These are phyloP conservation scores for Crithidia mellificae DNA, from an alignment of 208 protist genomes.

Conservation along the genomic window DNA sequence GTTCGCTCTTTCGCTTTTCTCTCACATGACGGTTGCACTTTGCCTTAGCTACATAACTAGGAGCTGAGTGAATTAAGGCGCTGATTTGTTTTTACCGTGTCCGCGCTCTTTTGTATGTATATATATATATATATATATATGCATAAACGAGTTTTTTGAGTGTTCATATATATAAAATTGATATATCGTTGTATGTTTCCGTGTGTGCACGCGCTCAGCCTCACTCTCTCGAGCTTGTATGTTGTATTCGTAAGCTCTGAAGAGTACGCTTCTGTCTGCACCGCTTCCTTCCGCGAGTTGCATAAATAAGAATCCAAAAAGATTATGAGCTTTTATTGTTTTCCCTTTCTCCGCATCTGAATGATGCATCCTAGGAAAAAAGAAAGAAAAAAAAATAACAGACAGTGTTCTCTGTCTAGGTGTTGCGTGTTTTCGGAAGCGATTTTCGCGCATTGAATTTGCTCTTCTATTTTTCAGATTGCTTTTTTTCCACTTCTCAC, in stretches of 20 bases:
- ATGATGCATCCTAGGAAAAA: neutral
- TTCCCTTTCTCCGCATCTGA: neutral
- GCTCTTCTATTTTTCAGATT: neutral
- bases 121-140: conserved; percentile 4
- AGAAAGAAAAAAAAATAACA: too few species aligned
- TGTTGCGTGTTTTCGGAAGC: neutral
- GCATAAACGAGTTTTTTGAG: too few species aligned
- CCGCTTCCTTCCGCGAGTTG: neutral
- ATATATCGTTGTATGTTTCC: neutral
- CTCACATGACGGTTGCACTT: neutral
- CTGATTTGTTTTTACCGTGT: neutral
- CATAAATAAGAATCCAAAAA: conserved; percentile 3
- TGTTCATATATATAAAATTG: conserved; percentile 9
- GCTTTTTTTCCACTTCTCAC: neutral
- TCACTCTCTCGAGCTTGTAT: too few species aligned
- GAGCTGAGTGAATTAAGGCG: neutral
- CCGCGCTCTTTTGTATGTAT: conserved; percentile 10
- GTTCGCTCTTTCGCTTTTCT: neutral
- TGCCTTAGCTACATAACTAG: neutral
- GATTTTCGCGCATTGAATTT: conserved; percentile 11
- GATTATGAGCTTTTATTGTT: conserved; percentile 4
- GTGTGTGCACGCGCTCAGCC: neutral
- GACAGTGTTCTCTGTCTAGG: neutral
- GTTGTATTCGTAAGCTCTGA: neutral
- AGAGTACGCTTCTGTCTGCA: neutral